Conservation (phyloP, 129 eudicot species). For the Flaveria trinervia region DNA sequence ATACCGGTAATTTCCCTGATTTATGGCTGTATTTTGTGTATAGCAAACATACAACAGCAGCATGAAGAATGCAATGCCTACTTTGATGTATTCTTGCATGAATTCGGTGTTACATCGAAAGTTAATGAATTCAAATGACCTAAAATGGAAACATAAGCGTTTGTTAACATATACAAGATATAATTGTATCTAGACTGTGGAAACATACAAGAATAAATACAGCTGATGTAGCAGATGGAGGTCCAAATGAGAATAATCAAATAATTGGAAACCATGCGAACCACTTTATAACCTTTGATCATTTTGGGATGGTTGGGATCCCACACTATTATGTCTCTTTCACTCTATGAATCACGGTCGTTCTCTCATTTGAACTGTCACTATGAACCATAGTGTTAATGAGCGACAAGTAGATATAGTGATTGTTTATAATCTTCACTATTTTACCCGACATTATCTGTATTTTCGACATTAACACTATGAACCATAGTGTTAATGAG, state of each 20-base stretch:
- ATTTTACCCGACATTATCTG: too few species aligned
- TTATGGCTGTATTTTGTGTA: constrained; percentile 24
- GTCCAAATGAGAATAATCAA: neutral
- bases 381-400: too few species aligned
- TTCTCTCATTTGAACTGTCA: neutral
- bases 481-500: too few species aligned
- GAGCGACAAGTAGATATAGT: too few species aligned
- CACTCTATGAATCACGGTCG: neutral
- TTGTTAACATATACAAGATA: neutral
- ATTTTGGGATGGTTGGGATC: neutral
- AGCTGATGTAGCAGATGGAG: neutral
- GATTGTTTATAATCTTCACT: too few species aligned
- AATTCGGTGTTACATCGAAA: neutral
- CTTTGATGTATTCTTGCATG: neutral
- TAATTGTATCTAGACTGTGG: neutral
- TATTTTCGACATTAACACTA: too few species aligned
- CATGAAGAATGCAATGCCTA: constrained; percentile 22
- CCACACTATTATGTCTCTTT: neutral
- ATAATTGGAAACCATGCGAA: neutral
- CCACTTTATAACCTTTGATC: neutral
- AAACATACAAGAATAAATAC: neutral
- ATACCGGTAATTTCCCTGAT: constrained; percentile 12
- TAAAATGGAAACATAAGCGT: neutral
- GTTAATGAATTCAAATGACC: constrained; percentile 2
- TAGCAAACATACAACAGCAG: constrained; percentile 15